Conservation (phyloP, 2,329 filamentous ascomycete genomes). For the Aspergillus quadricinctus region DNA sequence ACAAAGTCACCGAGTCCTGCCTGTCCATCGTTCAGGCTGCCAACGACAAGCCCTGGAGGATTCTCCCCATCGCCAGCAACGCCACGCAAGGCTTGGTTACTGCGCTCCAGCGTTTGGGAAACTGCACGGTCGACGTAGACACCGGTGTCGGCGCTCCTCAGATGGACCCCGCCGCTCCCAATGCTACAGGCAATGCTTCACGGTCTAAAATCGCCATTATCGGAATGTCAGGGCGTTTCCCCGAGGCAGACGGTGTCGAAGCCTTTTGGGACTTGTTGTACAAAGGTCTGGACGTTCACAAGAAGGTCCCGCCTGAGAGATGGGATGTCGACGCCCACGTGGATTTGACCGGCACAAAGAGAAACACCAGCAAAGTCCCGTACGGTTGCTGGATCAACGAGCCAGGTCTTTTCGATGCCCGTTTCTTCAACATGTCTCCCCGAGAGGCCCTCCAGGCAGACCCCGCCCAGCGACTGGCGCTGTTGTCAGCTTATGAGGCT, state of each 20-base stretch:
- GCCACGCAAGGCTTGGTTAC: conserved; percentile 31
- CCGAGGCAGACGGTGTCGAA: conserved; percentile 61
- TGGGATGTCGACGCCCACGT: conserved; percentile 64
- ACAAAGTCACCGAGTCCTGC: conserved; percentile 36
- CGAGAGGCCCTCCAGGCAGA: conserved; percentile 69
- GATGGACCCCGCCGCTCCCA: conserved; percentile 16
- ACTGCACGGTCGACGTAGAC: conserved; percentile 24
- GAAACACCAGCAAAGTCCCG: conserved; percentile 67
- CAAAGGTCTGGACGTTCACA: conserved; percentile 65
- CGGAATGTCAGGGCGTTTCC: conserved; percentile 70
- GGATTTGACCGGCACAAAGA: conserved; percentile 63
- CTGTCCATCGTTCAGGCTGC: conserved; percentile 17
- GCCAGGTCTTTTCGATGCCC: conserved; percentile 66
- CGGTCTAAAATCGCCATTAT: conserved; percentile 58
- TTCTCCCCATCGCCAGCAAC: conserved; percentile 29
- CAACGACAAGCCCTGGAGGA: conserved; percentile 13
- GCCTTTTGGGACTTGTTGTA: conserved; percentile 66
- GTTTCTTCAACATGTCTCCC: conserved; percentile 76
- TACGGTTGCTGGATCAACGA: conserved; percentile 69
- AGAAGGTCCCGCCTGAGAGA: conserved; percentile 60
- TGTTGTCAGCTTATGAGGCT: conserved; percentile 73
- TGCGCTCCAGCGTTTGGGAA: conserved; percentile 25
- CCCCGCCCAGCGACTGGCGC: conserved; percentile 44
- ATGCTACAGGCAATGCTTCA: conserved; percentile 24
- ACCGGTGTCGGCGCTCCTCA: conserved; percentile 23